phyloP scores from a whole-genome alignment of 2,329 filamentous ascomycete species.

The Beauveria pseudobassiana region DNA sequence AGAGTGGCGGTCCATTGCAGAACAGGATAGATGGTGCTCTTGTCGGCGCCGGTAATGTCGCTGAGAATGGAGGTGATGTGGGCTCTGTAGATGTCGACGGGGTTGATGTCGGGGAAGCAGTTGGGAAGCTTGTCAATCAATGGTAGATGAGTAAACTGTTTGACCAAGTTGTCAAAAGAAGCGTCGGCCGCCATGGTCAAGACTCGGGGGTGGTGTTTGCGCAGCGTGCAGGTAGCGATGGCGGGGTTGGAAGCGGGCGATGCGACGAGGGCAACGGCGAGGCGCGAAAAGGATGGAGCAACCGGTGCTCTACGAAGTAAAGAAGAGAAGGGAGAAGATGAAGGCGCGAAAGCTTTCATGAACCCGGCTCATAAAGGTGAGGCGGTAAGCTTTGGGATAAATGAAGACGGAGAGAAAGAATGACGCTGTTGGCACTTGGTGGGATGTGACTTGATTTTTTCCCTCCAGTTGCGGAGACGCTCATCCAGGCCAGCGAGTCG shows the following conservation, averaged over 20 bases:
- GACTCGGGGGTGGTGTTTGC: neutral
- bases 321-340: constrained; percentile 7
- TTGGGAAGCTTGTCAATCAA: constrained; percentile 11
- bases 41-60: constrained; percentile 15
- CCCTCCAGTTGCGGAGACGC: constrained; percentile 6
- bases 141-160: constrained; percentile 10
- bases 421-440: neutral
- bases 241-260: constrained; percentile 4
- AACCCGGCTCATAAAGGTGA: constrained; percentile 8
- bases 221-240: constrained; percentile 1
- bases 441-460: constrained; percentile 7
- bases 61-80: constrained; percentile 27
- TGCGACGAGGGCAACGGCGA: neutral
- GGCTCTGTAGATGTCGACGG: constrained; percentile 12
- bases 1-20: constrained; percentile 72
- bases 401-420: neutral
- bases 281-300: constrained; percentile 9
- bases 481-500: neutral
- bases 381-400: neutral
- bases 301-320: constrained; percentile 11
- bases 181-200: constrained; percentile 11
- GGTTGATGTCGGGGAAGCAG: constrained; percentile 14
- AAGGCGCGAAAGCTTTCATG: constrained; percentile 2
- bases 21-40: constrained; percentile 58
- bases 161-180: constrained; percentile 11